These are phyloP conservation scores for Rhizopogon vesiculosus DNA, from an alignment of 768 basidiomycete genomes.

Conservation along the genomic window DNA sequence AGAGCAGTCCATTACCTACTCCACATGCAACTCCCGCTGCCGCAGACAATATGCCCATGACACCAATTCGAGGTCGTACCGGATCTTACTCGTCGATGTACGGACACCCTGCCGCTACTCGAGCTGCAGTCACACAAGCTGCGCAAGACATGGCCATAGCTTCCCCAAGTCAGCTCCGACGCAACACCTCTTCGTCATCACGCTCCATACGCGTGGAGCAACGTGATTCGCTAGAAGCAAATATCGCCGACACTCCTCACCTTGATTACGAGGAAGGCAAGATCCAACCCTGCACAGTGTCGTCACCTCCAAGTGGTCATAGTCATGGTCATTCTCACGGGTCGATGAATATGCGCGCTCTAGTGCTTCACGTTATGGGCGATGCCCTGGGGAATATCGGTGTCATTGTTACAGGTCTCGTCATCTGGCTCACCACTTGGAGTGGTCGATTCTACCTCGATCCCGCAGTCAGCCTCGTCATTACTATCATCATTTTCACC, in stretches of 20 bases:
- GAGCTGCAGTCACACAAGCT: constrained; percentile 71
- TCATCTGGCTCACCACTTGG: constrained; percentile 90
- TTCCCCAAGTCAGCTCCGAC: constrained; percentile 4
- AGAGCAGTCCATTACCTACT: constrained; percentile 33
- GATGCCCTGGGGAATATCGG: constrained; percentile 98
- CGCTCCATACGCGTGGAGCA: neutral
- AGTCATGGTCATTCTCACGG: constrained; percentile 39
- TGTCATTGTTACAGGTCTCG: constrained; percentile 90
- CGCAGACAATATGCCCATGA: constrained; percentile 27
- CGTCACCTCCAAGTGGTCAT: constrained; percentile 9
- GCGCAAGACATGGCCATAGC: constrained; percentile 69
- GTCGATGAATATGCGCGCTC: constrained; percentile 97
- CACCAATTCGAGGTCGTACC: constrained; percentile 27
- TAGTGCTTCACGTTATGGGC: constrained; percentile 91
- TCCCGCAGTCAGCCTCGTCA: constrained; percentile 87
- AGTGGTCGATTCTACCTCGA: constrained; percentile 88
- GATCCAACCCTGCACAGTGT: constrained; percentile 20
- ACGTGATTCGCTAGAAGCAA: neutral
- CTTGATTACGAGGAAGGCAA: constrained; percentile 38
- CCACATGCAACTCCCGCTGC: constrained; percentile 32
- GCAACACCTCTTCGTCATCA: constrained; percentile 21
- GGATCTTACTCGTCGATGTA: constrained; percentile 60
- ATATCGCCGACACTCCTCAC: neutral
- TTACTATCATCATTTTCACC: constrained; percentile 95
- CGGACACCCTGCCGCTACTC: constrained; percentile 69